Evolutionary conservation across 148 eudicot genomes (phyloP).

Genomic region (Agrostemma githago): DNA sequence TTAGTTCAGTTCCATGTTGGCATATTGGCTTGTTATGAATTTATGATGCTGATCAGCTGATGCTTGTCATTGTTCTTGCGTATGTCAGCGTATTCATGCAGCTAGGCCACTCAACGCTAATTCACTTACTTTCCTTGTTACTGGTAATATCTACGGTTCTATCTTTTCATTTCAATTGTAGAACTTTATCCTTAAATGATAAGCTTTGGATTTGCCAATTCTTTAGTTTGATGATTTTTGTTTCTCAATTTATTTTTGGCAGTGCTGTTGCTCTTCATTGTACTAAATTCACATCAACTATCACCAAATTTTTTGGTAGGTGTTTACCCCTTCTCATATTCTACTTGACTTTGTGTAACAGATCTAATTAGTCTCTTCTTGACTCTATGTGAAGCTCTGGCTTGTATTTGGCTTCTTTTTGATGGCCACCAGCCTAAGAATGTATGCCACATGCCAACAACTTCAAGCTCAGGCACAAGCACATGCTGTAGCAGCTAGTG

Average conservation of each 20-base stretch:
- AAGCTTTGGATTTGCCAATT: neutral
- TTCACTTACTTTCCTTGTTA: slow-evolving; percentile 87
- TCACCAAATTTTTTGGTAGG: slow-evolving; percentile 89
- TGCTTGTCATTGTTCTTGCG: slow-evolving; percentile 14
- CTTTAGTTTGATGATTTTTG: neutral
- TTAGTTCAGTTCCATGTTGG: neutral
- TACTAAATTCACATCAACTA: slow-evolving; percentile 89
- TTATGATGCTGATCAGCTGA: slow-evolving; percentile 12
- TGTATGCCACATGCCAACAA: slow-evolving; percentile 98
- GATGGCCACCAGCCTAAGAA: slow-evolving; percentile 84
- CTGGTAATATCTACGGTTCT: slow-evolving; percentile 42
- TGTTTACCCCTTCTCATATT: slow-evolving; percentile 7
- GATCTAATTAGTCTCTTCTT: slow-evolving; percentile 10
- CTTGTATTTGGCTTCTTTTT: slow-evolving; percentile 88
- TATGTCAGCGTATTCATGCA: slow-evolving; percentile 73
- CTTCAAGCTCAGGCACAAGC: slow-evolving; percentile 98
- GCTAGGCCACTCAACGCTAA: slow-evolving; percentile 76
- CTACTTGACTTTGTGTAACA: neutral
- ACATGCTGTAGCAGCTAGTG: slow-evolving; percentile 94
- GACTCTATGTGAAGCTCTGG: slow-evolving; percentile 59
- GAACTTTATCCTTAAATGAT: neutral
- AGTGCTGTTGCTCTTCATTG: slow-evolving; percentile 89
- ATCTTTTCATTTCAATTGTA: neutral
- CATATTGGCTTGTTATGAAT: neutral
- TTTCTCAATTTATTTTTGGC: slow-evolving; percentile 16